A percentile compares a stretch with the other conserved stretches of the same genome.
These are phyloP conservation scores for Kwoniella bestiolae DNA, from an alignment of 768 basidiomycete genomes.

Conservation along the genomic window DNA sequence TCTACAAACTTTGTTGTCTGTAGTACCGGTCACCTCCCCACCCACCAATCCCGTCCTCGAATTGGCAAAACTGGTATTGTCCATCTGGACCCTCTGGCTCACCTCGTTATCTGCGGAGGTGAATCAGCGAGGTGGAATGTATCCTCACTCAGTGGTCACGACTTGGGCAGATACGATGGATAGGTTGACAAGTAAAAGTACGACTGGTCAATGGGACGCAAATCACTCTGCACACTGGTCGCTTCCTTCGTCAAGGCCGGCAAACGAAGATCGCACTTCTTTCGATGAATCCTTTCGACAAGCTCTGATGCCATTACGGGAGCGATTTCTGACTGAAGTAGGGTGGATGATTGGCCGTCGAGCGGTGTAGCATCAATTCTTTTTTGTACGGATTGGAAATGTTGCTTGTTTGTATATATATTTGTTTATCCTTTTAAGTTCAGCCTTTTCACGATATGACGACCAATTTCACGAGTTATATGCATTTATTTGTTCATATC, in stretches of 20 bases:
- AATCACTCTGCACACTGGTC: constrained; percentile 9
- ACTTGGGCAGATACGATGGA: constrained; percentile 38
- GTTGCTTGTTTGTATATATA: constrained; percentile 25
- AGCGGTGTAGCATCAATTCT: background rate
- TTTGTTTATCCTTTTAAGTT: background rate
- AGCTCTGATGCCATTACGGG: constrained; percentile 29
- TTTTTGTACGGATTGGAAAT: background rate
- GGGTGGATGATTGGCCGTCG: constrained; percentile 44
- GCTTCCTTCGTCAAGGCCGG: constrained; percentile 1
- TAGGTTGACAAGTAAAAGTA: background rate
- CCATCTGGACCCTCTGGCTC: constrained; percentile 38
- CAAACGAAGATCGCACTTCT: background rate
- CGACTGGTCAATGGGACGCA: background rate
- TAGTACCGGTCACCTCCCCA: constrained; percentile 32
- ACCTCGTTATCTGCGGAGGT: constrained; percentile 32
- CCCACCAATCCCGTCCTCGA: constrained; percentile 23
- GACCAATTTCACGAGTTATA: constrained; percentile 4
- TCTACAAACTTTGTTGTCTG: constrained; percentile 24
- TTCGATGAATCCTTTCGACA: constrained; percentile 25
- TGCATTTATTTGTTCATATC: constrained; percentile 4
- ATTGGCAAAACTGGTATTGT: constrained; percentile 34
- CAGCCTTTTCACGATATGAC: background rate
- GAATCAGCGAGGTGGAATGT: constrained; percentile 51
- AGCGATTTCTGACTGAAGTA: constrained; percentile 33
- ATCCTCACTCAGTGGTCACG: constrained; percentile 34